Evolutionary conservation across 2,329 filamentous ascomycete genomes (phyloP).

Genomic region (Colletotrichum tanaceti): DNA sequence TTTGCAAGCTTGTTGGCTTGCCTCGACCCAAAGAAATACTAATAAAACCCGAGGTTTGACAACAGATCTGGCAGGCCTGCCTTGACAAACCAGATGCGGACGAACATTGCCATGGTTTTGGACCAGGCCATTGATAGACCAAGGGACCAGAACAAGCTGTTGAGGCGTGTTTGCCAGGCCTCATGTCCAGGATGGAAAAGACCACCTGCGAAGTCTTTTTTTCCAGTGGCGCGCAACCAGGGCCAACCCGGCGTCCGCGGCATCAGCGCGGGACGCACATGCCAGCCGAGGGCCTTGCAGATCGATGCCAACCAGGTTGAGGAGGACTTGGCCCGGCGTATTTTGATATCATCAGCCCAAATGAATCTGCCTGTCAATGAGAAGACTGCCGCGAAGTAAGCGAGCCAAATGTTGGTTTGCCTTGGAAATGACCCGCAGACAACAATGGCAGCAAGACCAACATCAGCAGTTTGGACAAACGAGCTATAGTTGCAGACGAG

Average conservation of each 20-base stretch:
- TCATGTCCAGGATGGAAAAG: conserved; percentile 26
- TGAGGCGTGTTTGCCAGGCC: conserved; percentile 27
- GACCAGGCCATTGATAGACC: conserved; percentile 34
- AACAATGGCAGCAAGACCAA: too few species aligned
- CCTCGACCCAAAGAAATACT: background rate
- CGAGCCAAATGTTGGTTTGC: background rate
- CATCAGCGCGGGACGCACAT: conserved; percentile 29
- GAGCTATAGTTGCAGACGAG: too few species aligned
- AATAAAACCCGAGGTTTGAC: background rate
- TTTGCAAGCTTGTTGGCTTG: background rate
- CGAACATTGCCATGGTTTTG: conserved; percentile 6
- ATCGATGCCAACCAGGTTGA: conserved; percentile 15
- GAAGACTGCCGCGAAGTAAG: background rate
- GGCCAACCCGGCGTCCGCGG: conserved; percentile 22
- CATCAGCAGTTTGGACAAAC: too few species aligned
- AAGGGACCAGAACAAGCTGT: conserved; percentile 16
- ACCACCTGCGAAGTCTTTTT: conserved; percentile 23
- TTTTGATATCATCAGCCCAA: background rate
- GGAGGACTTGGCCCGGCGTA: background rate
- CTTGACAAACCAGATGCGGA: conserved; percentile 14
- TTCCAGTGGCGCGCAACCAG: conserved; percentile 16
- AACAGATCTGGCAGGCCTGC: background rate
- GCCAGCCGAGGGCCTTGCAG: conserved; percentile 22
- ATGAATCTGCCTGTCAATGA: background rate
- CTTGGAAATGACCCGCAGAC: background rate